phyloP scores from a whole-genome alignment of 2,329 filamentous ascomycete species.

The Fusarium vanettenii region DNA sequence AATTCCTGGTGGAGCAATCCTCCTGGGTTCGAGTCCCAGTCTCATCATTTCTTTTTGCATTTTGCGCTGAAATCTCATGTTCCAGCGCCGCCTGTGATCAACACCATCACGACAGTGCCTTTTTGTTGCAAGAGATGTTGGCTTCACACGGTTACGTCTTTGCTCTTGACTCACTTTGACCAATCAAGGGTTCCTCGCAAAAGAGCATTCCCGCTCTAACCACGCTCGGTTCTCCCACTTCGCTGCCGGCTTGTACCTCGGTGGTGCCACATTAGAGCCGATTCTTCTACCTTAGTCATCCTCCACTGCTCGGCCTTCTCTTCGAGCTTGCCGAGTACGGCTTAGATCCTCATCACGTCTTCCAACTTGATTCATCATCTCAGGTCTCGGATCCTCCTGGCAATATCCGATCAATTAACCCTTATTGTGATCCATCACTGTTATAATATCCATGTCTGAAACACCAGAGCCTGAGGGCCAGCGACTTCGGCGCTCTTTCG shows the following conservation, averaged over 20 bases:
- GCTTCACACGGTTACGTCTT: neutral
- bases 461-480: neutral
- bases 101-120: neutral
- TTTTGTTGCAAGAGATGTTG: neutral
- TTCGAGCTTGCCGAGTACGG: neutral
- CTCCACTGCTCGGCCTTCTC: neutral
- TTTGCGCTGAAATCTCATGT: neutral
- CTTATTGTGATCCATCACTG: neutral
- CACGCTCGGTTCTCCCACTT: neutral
- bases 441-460: neutral
- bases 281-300: neutral
- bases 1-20: constrained; percentile 50
- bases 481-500: neutral
- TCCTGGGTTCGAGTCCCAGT: constrained; percentile 52
- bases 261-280: neutral
- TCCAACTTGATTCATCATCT: neutral
- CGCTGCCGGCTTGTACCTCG: neutral
- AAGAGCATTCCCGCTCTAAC: neutral
- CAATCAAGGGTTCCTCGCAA: neutral
- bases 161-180: neutral
- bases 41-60: constrained; percentile 40
- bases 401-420: neutral
- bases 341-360: neutral
- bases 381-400: neutral
- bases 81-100: neutral